Base-by-base conservation (phyloP, 768 basidiomycete species). In the Kwoniella sp. region DNA sequence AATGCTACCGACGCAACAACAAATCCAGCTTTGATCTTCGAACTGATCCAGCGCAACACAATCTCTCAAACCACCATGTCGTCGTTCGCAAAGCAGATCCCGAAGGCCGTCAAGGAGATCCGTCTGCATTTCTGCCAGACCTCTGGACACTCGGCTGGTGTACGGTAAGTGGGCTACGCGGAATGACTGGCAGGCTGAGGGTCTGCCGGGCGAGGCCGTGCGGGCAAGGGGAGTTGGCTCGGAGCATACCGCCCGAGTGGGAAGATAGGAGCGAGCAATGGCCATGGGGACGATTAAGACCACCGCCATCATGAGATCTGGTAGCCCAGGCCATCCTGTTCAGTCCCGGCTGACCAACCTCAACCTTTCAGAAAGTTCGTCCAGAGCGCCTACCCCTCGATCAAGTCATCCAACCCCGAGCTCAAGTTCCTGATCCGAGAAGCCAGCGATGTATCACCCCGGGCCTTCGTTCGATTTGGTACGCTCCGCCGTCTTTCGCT, bases 51-150 rank as follows among this genome's bases (percentile, higher is more conserved):
- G n/a, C n/a, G n/a, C n/a, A n/a, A n/a, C n/a, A n/a, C n/a, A n/a
- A n/a, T n/a, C 19, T 15, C 5, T 36, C 34, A 36, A 29, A 36
- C 5, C 56, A 37, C 43, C 50, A 73, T 73, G 72, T 55, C 53
- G 19, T 70, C 67, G 4, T 66, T 73, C 59, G 49, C 63, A 25
- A 75, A 75, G 51, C 56, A 67, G 10, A 49, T 75, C 27, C 73
- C 74, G 9, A 57, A 59, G 38, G 60, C 70, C n/a, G 68, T 75
- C 48, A 71, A 72, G 46, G 74, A 75, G 59, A 60, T 75, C 32
- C 59, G 74, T 37, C 54, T 75, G 19, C 74, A 73, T 54, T 62
- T 75, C 26, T 75, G 74, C 50, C 74, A 75, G 49, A 69, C 69
- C 10, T 57, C 59, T 0, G 49, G 48, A 29, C 54, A 62, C 12